phyloP scores from a whole-genome alignment of 257 asterid species.

The Leonotis leonurus region DNA sequence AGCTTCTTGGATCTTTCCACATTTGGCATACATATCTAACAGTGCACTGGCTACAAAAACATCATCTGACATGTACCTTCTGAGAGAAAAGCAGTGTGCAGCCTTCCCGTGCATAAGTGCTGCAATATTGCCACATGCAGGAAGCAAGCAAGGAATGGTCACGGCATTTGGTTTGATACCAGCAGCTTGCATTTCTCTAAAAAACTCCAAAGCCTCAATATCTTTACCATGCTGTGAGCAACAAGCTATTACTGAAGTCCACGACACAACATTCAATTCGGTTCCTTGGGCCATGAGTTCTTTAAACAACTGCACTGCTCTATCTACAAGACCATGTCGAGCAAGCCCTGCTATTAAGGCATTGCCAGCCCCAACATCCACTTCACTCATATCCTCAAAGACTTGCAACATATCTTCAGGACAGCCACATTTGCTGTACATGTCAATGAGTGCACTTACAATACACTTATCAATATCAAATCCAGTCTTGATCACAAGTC shows the following conservation, averaged over 20 bases:
- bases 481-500: slow-evolving; percentile 55
- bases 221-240: slow-evolving; percentile 87
- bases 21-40: slow-evolving; percentile 86
- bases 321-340: slow-evolving; percentile 65
- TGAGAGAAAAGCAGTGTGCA: slow-evolving; percentile 69
- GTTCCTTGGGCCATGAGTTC: slow-evolving; percentile 31
- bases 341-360: slow-evolving; percentile 73
- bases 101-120: slow-evolving; percentile 80
- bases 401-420: slow-evolving; percentile 44
- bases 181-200: slow-evolving; percentile 67
- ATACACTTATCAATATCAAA: slow-evolving; percentile 52
- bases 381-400: slow-evolving; percentile 44
- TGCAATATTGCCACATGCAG: slow-evolving; percentile 87
- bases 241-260: slow-evolving; percentile 86
- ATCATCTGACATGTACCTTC: slow-evolving; percentile 38
- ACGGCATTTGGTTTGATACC: slow-evolving; percentile 67
- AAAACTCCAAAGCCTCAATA: slow-evolving; percentile 71
- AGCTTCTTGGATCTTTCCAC: slow-evolving; percentile 68
- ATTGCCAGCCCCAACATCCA: slow-evolving; percentile 64
- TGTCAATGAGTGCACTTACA: slow-evolving; percentile 66
- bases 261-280: slow-evolving; percentile 78
- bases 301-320: slow-evolving; percentile 51
- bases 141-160: slow-evolving; percentile 82
- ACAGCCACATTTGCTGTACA: slow-evolving; percentile 67
- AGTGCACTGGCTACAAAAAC: slow-evolving; percentile 78